Conservation (phyloP, 768 basidiomycete genomes). For the Nevesoporus exiguus region DNA sequence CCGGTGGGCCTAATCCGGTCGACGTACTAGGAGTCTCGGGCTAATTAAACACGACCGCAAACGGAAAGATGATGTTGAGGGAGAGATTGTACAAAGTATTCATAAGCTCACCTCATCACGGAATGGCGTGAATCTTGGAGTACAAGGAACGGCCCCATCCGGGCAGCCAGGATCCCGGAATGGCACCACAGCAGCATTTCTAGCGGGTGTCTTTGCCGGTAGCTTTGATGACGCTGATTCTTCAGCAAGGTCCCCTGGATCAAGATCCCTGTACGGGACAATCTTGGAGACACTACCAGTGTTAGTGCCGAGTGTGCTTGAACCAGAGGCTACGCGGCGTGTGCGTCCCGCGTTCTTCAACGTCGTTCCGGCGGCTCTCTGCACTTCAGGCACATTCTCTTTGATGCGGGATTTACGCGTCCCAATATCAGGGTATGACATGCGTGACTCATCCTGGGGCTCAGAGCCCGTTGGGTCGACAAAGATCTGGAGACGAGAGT, state of each 20-base stretch:
- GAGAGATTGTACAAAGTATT: slow-evolving; percentile 5
- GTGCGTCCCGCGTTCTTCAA: slow-evolving; percentile 59
- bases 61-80: slow-evolving; percentile 7
- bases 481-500: slow-evolving; percentile 64
- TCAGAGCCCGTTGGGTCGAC: slow-evolving; percentile 63
- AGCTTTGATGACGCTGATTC: slow-evolving; percentile 28
- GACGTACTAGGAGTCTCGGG: slow-evolving; percentile 24
- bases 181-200: slow-evolving; percentile 34
- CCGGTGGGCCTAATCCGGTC: slow-evolving; percentile 35
- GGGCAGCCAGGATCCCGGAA: slow-evolving; percentile 37
- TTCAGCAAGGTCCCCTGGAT: slow-evolving; percentile 36
- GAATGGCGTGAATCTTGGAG: slow-evolving; percentile 67
- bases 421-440: slow-evolving; percentile 67
- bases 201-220: slow-evolving; percentile 35
- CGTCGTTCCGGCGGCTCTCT: slow-evolving; percentile 65
- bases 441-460: slow-evolving; percentile 41
- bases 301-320: slow-evolving; percentile 10
- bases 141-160: slow-evolving; percentile 36
- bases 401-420: slow-evolving; percentile 76
- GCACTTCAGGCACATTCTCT: slow-evolving; percentile 70
- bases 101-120: slow-evolving; percentile 58
- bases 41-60: slow-evolving; percentile 13
- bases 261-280: slow-evolving; percentile 61
- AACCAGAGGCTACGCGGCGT: slow-evolving; percentile 47
- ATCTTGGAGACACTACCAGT: slow-evolving; percentile 50